These are phyloP conservation scores for Protomyces gravidus DNA, from an alignment of 1,139 yeast species.

Conservation along the genomic window DNA sequence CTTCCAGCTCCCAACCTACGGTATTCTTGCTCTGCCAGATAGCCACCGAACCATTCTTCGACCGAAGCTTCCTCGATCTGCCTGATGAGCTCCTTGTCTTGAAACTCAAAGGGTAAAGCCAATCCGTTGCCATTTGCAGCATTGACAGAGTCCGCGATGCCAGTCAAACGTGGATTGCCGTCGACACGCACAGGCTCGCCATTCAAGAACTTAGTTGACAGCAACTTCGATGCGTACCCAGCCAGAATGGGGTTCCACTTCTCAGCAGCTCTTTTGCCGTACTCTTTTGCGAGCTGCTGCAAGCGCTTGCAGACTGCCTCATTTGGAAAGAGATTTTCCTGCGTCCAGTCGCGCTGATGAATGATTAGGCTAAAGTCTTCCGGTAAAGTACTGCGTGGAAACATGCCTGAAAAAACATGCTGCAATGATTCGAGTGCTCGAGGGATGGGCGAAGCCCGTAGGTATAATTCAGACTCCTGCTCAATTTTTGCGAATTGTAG, in stretches of 20 bases:
- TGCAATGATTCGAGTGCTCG: conserved; percentile 35
- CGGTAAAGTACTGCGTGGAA: conserved; percentile 32
- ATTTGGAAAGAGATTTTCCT: conserved; percentile 36
- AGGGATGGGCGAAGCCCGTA: conserved; percentile 34
- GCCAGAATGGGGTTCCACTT: conserved; percentile 35
- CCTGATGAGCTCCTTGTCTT: conserved; percentile 29
- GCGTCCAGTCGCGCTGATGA: conserved; percentile 34
- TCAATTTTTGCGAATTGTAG: conserved; percentile 33
- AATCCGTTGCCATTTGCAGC: conserved; percentile 35
- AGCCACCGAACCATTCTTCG: conserved; percentile 36
- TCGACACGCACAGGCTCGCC: conserved; percentile 34
- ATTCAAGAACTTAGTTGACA: conserved; percentile 26
- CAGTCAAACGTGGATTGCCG: conserved; percentile 35
- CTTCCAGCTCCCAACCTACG: conserved; percentile 32
- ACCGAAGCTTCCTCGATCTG: conserved; percentile 33
- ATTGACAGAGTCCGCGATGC: conserved; percentile 34
- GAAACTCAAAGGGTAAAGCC: conserved; percentile 32
- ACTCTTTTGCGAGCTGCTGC: conserved; percentile 33
- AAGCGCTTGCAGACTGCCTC: conserved; percentile 34
- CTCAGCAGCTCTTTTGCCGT: conserved; percentile 34
- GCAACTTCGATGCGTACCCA: conserved; percentile 32
- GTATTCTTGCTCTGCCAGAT: conserved; percentile 27
- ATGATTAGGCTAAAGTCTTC: conserved; percentile 29
- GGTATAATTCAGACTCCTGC: conserved; percentile 31
- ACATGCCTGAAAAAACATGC: conserved; percentile 34